Percentiles rank a stretch among this genome's conserved stretches.
Conservation (phyloP, 345 rosid genomes). For the Heritiera littoralis region DNA sequence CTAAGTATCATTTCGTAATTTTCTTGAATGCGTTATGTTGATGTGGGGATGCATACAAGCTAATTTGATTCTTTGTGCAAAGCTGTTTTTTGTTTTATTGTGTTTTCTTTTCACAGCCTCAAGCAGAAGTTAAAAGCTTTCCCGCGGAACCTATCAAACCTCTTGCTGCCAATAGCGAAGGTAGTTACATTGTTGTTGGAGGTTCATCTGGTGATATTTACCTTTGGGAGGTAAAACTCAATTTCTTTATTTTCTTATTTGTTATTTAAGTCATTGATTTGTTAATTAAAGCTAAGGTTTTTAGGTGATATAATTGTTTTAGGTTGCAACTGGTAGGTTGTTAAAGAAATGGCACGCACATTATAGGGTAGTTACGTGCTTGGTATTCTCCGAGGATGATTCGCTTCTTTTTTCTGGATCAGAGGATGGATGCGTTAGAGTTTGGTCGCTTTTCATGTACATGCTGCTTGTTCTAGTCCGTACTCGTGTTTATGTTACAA, state of each 20-base stretch:
- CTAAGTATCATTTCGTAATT: too few species aligned
- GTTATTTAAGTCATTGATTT: too few species aligned
- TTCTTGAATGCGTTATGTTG: too few species aligned
- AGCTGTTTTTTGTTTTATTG: not conserved
- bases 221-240: conserved; percentile 67
- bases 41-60: too few species aligned
- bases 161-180: conserved; percentile 64
- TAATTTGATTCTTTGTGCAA: not conserved
- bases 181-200: conserved; percentile 80
- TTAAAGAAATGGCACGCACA: conserved; percentile 89
- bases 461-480: not conserved
- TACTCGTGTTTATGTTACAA: not conserved
- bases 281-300: not conserved
- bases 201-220: conserved; percentile 69
- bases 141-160: conserved; percentile 75
- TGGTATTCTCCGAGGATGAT: conserved; percentile 73
- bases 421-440: conserved; percentile 72
- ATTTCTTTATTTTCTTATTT: too few species aligned
- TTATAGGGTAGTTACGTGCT: conserved; percentile 65
- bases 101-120: conserved; percentile 44
- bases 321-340: conserved; percentile 78
- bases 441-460: conserved; percentile 81
- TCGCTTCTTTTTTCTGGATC: conserved; percentile 82
- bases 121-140: conserved; percentile 70
- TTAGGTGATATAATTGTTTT: not conserved